Evolutionary conservation across 1,284 basidiomycete species (phyloP).

Genomic region (Sporisorium sorghi): DNA sequence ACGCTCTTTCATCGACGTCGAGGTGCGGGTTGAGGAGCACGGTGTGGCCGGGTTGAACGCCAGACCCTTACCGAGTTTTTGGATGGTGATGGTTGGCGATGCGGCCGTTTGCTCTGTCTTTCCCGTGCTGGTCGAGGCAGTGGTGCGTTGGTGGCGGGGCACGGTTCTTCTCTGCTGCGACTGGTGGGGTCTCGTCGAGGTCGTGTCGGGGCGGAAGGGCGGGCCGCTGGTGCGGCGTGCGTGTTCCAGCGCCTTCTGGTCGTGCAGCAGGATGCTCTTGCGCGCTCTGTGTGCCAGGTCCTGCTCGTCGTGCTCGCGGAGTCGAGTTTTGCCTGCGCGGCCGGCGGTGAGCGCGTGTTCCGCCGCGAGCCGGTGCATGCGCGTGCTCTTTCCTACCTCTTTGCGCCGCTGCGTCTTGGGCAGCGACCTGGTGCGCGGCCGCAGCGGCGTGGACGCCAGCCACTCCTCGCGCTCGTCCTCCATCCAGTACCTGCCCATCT

Average conservation of each 20-base stretch:
- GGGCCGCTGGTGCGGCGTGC: slow-evolving; percentile 9
- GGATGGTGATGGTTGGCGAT: slow-evolving; percentile 3
- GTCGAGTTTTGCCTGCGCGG: background rate
- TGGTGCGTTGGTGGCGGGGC: no score
- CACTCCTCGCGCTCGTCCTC: background rate
- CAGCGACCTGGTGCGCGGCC: slow-evolving; percentile 11
- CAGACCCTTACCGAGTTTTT: slow-evolving; percentile 26
- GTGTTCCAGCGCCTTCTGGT: slow-evolving; percentile 10
- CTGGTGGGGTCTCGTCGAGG: no score
- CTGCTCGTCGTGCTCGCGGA: background rate
- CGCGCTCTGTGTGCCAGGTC: slow-evolving; percentile 1
- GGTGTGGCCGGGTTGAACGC: slow-evolving; percentile 8
- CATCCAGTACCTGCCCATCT: no score
- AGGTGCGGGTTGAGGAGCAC: background rate
- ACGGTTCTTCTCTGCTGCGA: no score
- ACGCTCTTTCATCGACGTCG: background rate
- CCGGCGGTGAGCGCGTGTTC: background rate
- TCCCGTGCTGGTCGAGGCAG: background rate
- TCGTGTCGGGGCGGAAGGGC: background rate
- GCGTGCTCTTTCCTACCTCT: background rate
- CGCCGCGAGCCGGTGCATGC: background rate
- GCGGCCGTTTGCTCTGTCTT: background rate
- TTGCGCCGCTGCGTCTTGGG: background rate
- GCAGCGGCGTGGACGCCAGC: background rate
- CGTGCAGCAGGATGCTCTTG: slow-evolving; percentile 14